Conservation (phyloP, 192 early-diverging fungal species). For the Coemansia interrupta region DNA sequence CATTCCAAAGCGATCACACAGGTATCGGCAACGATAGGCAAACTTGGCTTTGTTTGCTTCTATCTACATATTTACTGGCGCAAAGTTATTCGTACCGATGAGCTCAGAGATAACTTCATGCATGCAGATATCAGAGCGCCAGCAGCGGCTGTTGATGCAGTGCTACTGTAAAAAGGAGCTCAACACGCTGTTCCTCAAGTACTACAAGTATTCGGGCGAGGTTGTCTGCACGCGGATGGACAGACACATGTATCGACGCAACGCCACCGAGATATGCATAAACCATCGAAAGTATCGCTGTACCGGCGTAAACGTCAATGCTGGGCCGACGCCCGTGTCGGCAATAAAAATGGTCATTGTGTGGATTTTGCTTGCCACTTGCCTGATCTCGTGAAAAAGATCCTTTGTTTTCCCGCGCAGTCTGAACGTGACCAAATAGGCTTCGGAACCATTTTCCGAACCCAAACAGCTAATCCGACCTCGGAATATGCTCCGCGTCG, state of each 20-base stretch:
- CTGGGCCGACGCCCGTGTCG: constrained; percentile 2
- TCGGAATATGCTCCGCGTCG: too few relatives aligned
- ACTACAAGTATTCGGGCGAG: constrained; percentile 5
- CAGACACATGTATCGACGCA: constrained; percentile 13
- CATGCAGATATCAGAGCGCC: constrained; percentile 18
- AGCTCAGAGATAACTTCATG: constrained; percentile 18
- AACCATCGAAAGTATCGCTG: constrained; percentile 23
- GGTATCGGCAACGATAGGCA: too few relatives aligned
- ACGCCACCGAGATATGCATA: constrained; percentile 20
- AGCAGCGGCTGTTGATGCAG: constrained; percentile 35
- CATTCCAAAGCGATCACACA: too few relatives aligned
- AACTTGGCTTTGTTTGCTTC: too few relatives aligned
- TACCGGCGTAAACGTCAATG: constrained; percentile 13
- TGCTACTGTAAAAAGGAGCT: constrained; percentile 34
- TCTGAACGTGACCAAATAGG: too few relatives aligned
- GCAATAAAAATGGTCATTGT: constrained; percentile 11
- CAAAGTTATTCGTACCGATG: not conserved
- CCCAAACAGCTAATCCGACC: too few relatives aligned
- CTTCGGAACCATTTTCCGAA: too few relatives aligned
- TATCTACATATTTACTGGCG: too few relatives aligned
- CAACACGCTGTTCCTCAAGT: constrained; percentile 33
- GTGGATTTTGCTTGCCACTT: constrained; percentile 10
- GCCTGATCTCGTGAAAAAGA: not conserved
- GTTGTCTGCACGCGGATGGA: constrained; percentile 30
- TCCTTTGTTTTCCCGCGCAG: not conserved